phyloP scores from a whole-genome alignment of 495 filamentous ascomycete species.

The Achaetomiella virescens region DNA sequence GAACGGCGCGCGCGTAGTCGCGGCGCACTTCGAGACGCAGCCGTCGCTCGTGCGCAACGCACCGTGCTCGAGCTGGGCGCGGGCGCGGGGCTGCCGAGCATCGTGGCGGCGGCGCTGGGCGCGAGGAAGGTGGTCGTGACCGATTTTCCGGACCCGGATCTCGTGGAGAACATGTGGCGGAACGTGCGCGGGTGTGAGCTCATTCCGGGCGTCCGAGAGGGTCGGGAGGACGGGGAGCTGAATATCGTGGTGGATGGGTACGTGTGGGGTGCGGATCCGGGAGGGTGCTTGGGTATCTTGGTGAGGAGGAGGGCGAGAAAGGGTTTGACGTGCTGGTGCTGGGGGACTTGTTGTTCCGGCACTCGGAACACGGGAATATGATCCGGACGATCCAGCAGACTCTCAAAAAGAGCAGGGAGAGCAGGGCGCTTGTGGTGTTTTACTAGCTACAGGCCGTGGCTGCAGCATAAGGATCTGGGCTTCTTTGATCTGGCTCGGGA shows the following conservation, averaged over 20 bases:
- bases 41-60: constrained; percentile 52
- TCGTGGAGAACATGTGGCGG: constrained; percentile 65
- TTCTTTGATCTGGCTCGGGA: constrained; percentile 74
- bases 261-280: constrained; percentile 65
- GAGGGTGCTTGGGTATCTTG: constrained; percentile 47
- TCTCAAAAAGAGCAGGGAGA: constrained; percentile 46
- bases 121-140: constrained; percentile 70
- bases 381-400: constrained; percentile 61
- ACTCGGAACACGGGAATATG: constrained; percentile 74
- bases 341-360: constrained; percentile 83
- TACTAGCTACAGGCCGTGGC: constrained; percentile 87
- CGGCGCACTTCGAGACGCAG: constrained; percentile 67
- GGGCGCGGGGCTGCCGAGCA: constrained; percentile 75
- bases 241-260: constrained; percentile 57
- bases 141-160: constrained; percentile 78
- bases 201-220: background rate
- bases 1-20: constrained; percentile 74
- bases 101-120: constrained; percentile 67
- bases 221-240: constrained; percentile 15
- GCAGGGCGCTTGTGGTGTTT: constrained; percentile 82
- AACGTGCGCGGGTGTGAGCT: constrained; percentile 50
- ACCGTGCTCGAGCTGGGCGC: constrained; percentile 85
- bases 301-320: constrained; percentile 11
- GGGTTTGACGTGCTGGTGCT: constrained; percentile 78
- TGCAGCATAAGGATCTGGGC: constrained; percentile 70